Percentiles rank a stretch among this genome's conserved stretches.
These are phyloP conservation scores for Thielaviopsis punctulata DNA, from an alignment of 2,329 filamentous ascomycete species.

Conservation along the genomic window DNA sequence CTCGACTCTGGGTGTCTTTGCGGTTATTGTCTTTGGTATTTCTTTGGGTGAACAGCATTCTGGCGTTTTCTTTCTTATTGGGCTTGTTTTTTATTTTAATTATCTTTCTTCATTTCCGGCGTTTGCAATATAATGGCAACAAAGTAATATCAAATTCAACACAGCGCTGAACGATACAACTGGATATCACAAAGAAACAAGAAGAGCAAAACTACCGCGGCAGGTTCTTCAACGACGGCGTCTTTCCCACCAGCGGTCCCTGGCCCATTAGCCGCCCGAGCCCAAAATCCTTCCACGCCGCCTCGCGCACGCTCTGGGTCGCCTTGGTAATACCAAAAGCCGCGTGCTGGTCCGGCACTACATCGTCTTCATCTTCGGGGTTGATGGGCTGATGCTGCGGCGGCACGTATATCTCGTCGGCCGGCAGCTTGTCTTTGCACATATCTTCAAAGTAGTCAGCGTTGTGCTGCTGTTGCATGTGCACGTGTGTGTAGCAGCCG, in stretches of 20 bases:
- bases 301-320: conserved; percentile 52
- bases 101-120: neutral
- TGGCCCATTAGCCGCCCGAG: conserved; percentile 52
- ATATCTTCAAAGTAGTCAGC: conserved; percentile 68
- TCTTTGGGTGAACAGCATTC: neutral
- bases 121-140: neutral
- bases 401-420: conserved; percentile 69
- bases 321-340: conserved; percentile 74
- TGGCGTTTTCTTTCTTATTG: neutral
- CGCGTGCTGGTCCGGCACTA: conserved; percentile 75
- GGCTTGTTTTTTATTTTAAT: conserved; percentile 1
- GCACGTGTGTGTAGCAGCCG: conserved; percentile 55
- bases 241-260: conserved; percentile 27
- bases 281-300: conserved; percentile 64
- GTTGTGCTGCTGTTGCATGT: conserved; percentile 54
- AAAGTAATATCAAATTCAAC: neutral
- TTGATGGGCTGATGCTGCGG: conserved; percentile 66
- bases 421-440: conserved; percentile 51
- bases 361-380: conserved; percentile 76
- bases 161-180: too few species aligned
- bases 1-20: neutral
- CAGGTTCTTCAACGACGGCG: conserved; percentile 13
- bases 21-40: neutral
- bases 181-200: too few species aligned
- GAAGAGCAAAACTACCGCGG: conserved; percentile 15